Conservation (phyloP, 345 rosid genomes). For the Eucalyptus brandiana region DNA sequence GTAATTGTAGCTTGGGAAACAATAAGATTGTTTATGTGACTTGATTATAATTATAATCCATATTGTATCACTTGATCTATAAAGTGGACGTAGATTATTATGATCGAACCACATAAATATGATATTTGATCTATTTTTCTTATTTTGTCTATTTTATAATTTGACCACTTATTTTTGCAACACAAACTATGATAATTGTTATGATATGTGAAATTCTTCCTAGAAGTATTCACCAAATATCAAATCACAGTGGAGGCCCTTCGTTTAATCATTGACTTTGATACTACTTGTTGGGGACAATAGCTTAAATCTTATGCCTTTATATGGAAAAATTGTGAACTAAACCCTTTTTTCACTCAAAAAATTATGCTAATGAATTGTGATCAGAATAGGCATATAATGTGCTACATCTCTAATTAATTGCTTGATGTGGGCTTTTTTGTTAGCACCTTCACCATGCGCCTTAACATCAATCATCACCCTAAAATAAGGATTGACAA, state of each 20-base stretch:
- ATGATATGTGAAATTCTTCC: neutral
- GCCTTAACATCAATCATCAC: neutral
- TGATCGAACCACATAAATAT: too few relatives aligned
- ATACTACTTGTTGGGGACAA: neutral
- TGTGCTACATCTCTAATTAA: neutral
- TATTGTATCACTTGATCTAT: too few relatives aligned
- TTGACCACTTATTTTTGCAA: too few relatives aligned
- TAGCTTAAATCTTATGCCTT: neutral
- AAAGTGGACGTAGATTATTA: too few relatives aligned
- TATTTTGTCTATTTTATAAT: too few relatives aligned
- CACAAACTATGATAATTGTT: neutral
- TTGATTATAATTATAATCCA: too few relatives aligned
- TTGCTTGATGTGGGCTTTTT: neutral
- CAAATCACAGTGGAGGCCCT: neutral
- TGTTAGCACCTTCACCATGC: neutral
- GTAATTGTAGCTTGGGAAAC: too few relatives aligned
- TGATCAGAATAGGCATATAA: neutral
- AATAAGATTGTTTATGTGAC: too few relatives aligned
- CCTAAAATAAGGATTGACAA: neutral
- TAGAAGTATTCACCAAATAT: neutral
- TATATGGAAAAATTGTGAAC: neutral
- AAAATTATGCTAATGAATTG: neutral
- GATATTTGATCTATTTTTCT: too few relatives aligned
- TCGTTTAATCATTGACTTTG: neutral
- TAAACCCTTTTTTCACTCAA: neutral